Percentiles rank a stretch among this genome's conserved stretches.
These are phyloP conservation scores for Leccinum aurantiacum DNA, from an alignment of 768 basidiomycete species.

Conservation along the genomic window DNA sequence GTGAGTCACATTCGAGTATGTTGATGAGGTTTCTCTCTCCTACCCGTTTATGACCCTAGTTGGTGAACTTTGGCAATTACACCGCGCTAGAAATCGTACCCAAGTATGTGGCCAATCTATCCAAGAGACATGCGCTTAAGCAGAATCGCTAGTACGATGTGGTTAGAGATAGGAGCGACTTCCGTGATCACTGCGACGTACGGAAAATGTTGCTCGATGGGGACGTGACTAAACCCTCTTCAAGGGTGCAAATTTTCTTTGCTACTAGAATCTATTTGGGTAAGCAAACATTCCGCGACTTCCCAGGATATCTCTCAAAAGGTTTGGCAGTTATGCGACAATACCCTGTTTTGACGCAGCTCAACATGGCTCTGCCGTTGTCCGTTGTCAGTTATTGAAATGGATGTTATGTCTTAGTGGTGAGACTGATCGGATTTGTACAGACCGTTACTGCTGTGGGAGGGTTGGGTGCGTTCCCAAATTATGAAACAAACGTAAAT, in stretches of 20 bases:
- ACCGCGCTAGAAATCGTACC: not conserved
- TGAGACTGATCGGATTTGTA: not conserved
- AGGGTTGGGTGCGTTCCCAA: constrained; percentile 4
- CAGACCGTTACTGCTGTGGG: constrained; percentile 3
- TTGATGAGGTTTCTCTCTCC: not conserved
- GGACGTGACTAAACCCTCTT: not conserved
- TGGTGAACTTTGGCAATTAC: constrained; percentile 5
- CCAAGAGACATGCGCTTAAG: not conserved
- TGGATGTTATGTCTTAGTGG: not conserved
- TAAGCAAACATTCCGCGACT: not conserved
- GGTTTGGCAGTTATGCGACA: constrained; percentile 4
- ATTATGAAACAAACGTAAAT: not conserved
- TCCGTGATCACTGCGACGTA: constrained; percentile 4
- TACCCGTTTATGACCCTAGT: not conserved
- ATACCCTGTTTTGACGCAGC: constrained; percentile 4
- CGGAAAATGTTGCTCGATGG: not conserved
- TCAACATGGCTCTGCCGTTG: not conserved
- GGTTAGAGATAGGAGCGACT: constrained; percentile 3
- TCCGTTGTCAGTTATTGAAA: constrained; percentile 6
- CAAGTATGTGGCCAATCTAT: constrained; percentile 1
- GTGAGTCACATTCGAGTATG: not conserved
- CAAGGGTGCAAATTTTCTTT: constrained; percentile 12
- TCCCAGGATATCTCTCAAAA: not conserved
- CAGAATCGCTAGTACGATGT: not conserved
- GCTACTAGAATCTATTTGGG: constrained; percentile 8